A percentile compares a stretch with the other conserved stretches of the same genome.
phyloP scores from a whole-genome alignment of 495 filamentous ascomycete genomes.

The Rhizodiscina lignyota region DNA sequence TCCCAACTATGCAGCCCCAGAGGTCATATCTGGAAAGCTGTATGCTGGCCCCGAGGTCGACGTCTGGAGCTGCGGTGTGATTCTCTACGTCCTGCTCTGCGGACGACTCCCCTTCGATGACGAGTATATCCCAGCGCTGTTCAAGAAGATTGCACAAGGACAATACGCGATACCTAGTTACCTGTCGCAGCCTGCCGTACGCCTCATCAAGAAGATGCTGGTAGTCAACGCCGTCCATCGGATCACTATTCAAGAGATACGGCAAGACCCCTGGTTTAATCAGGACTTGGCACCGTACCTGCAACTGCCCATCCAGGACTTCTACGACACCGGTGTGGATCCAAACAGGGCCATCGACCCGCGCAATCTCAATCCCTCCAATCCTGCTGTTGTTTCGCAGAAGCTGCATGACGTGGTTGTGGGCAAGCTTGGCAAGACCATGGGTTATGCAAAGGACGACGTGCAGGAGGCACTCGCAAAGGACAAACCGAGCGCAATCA shows the following conservation, averaged over 20 bases:
- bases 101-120: slow-evolving; percentile 93
- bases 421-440: slow-evolving; percentile 87
- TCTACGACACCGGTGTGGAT: slow-evolving; percentile 82
- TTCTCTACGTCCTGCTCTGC: slow-evolving; percentile 86
- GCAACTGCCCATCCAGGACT: slow-evolving; percentile 79
- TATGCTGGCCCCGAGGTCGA: slow-evolving; percentile 97
- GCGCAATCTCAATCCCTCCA: slow-evolving; percentile 51
- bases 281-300: slow-evolving; percentile 74
- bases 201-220: slow-evolving; percentile 82
- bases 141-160: slow-evolving; percentile 79
- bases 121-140: slow-evolving; percentile 77
- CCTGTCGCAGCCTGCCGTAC: slow-evolving; percentile 68
- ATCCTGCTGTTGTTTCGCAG: slow-evolving; percentile 60
- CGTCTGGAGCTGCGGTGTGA: slow-evolving; percentile 98
- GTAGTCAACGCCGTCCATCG: slow-evolving; percentile 88
- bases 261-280: slow-evolving; percentile 87
- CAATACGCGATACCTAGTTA: slow-evolving; percentile 79
- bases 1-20: slow-evolving; percentile 93
- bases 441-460: slow-evolving; percentile 92
- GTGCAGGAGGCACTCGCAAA: slow-evolving; percentile 84
- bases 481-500: slow-evolving; percentile 90
- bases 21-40: slow-evolving; percentile 94
- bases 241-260: slow-evolving; percentile 84
- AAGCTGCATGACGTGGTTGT: slow-evolving; percentile 85
- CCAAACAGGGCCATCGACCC: slow-evolving; percentile 75